Evolutionary conservation across 179 eudicot species (phyloP), one percentile per base, ranked within the genome.

Genomic region (Pouteria campechiana): DNA sequence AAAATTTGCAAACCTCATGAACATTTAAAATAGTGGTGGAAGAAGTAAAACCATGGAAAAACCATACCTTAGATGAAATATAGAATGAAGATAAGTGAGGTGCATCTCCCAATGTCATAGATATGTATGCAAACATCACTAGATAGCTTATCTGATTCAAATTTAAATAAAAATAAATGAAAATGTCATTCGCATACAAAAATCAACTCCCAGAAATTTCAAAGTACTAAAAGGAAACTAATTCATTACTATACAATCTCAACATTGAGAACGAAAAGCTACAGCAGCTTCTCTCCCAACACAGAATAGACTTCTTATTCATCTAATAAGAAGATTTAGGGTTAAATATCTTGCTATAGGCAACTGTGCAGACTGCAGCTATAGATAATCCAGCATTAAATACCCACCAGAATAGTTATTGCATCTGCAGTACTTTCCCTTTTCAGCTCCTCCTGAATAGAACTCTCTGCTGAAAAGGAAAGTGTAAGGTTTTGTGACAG

Each of bases 101-200:
- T 32, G 74, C 60, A 60, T 87, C 93, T 1, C 99, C 99, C 55
- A 92, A 63, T 14, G 96, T 75, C 76, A 92, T 79, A 15, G 99
- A 87, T 69, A 92, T 92, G 61, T 92, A 92, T 54, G 96, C 99
- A 80, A 92, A 92, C 99, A 92, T 92, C 73, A 87, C 99, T 54
- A 92, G 93, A 63, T 92, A 92, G 76, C 99, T 92, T 73, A 92
- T 78, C 99, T 92, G 93, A 47, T 57, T 61, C 17, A 57, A 45
- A 41, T 33, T 16, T 2, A 33, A 38, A 44, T 17, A 34, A 25
- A 53, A 22, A 20, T 24, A 23, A 14, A 49, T 9, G 48, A 18
- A 5, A 50, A 29, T 15, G n/a, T 58, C 25, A 43, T 10, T 31
- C 16, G 25, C 28, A 44, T 29, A 5, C 23, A 3, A 33, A 41